A percentile compares a stretch with the other conserved stretches of the same genome.
These are phyloP conservation scores for Lablab purpureus DNA, from an alignment of 306 rosid genomes.

Conservation along the genomic window DNA sequence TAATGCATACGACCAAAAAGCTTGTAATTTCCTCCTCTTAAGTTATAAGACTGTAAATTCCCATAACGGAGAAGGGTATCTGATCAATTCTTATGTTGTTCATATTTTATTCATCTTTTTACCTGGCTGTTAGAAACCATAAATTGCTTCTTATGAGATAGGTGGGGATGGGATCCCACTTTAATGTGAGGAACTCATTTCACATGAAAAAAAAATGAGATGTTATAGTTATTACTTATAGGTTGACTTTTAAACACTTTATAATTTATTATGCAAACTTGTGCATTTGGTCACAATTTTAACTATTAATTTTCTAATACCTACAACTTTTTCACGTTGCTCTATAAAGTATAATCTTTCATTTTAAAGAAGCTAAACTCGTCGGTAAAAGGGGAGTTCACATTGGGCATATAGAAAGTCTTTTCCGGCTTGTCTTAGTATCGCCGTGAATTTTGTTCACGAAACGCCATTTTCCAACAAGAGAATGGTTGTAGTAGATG, in stretches of 20 bases:
- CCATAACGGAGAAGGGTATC: conserved; percentile 42
- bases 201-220: background rate
- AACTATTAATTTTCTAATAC: background rate
- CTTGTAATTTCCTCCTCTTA: conserved; percentile 63
- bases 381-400: background rate
- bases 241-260: background rate
- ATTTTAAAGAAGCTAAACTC: background rate
- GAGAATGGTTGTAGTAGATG: conserved; percentile 5
- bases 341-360: background rate
- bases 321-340: background rate
- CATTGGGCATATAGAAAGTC: background rate
- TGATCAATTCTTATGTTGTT: conserved; percentile 35
- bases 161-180: background rate
- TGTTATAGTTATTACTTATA: background rate
- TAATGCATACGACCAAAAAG: conserved; percentile 73
- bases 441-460: background rate
- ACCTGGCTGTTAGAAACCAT: conserved; percentile 35
- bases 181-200: background rate
- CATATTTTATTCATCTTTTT: conserved; percentile 45
- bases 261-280: background rate
- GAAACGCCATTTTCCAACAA: conserved; percentile 8
- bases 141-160: conserved; percentile 29
- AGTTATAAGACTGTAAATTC: conserved; percentile 61
- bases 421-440: background rate
- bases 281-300: background rate